A percentile compares a stretch with the other conserved stretches of the same genome.
Conservation (phyloP, 352 stramenopile species). For the Blastocystis sp. region DNA sequence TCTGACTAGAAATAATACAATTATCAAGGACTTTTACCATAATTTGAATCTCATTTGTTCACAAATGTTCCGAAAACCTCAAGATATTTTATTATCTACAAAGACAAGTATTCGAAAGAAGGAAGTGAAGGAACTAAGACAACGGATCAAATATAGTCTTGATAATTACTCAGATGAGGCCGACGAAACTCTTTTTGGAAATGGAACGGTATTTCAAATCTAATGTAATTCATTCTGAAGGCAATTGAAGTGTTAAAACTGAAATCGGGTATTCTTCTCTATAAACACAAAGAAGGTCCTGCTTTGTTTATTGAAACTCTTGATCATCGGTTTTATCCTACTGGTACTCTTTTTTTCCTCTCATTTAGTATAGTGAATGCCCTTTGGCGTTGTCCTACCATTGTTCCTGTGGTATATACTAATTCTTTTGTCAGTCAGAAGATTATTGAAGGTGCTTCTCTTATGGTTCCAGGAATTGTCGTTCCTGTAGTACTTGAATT, state of each 20-base stretch:
- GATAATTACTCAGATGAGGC: slow-evolving; percentile 16
- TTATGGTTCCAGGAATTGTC: slow-evolving; percentile 54
- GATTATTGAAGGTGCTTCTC: slow-evolving; percentile 40
- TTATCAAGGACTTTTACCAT: not conserved
- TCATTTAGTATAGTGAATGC: slow-evolving; percentile 10
- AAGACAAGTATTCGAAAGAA: slow-evolving; percentile 38
- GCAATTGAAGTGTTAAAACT: slow-evolving; percentile 26
- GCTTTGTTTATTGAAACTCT: slow-evolving; percentile 7
- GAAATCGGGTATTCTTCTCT: not conserved
- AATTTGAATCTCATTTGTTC: not conserved
- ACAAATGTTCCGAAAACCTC: slow-evolving; percentile 24
- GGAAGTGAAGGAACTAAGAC: slow-evolving; percentile 38
- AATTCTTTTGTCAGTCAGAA: slow-evolving; percentile 52
- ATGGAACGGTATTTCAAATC: not conserved
- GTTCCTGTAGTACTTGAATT: not conserved
- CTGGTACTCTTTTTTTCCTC: not conserved
- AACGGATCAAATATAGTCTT: not conserved
- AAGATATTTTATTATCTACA: slow-evolving; percentile 10
- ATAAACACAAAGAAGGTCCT: slow-evolving; percentile 17
- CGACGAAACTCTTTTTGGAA: slow-evolving; percentile 18
- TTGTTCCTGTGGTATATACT: slow-evolving; percentile 51
- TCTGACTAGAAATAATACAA: not conserved
- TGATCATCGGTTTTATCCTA: slow-evolving; percentile 32
- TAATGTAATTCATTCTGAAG: not conserved
- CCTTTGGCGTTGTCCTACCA: slow-evolving; percentile 2